phyloP scores from a whole-genome alignment of 129 eudicot genomes.

The Centaurea solstitialis region DNA sequence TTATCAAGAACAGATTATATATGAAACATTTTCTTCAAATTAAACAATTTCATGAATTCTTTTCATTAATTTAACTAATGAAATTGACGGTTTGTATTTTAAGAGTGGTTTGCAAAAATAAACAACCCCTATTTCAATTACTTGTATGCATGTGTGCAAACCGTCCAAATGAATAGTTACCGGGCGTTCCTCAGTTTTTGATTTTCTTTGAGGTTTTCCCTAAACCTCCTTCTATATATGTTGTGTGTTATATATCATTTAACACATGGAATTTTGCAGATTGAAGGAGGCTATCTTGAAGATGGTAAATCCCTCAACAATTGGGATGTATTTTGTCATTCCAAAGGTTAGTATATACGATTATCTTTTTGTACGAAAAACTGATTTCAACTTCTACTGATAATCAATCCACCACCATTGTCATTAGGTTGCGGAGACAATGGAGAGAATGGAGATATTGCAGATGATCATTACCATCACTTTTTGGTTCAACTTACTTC shows the following conservation, averaged over 20 bases:
- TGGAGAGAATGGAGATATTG: slow-evolving; percentile 48
- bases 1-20: no score
- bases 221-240: no score
- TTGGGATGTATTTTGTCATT: slow-evolving; percentile 55
- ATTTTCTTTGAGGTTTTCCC: no score
- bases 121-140: no score
- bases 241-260: neutral
- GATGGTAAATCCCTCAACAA: slow-evolving; percentile 60
- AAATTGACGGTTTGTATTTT: no score
- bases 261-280: slow-evolving; percentile 26
- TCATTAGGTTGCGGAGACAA: slow-evolving; percentile 34
- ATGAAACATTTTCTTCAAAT: no score
- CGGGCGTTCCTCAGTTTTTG: no score
- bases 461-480: slow-evolving; percentile 69
- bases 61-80: no score
- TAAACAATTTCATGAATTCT: no score
- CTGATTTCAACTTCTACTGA: neutral
- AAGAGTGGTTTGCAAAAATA: no score
- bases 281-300: slow-evolving; percentile 68
- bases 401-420: neutral
- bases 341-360: neutral
- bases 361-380: neutral
- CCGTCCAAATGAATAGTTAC: no score
- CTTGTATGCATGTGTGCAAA: neutral
- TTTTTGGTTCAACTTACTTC: slow-evolving; percentile 40